These are phyloP conservation scores for Melastoma malabathricum DNA, from an alignment of 345 rosid genomes.

Conservation along the genomic window DNA sequence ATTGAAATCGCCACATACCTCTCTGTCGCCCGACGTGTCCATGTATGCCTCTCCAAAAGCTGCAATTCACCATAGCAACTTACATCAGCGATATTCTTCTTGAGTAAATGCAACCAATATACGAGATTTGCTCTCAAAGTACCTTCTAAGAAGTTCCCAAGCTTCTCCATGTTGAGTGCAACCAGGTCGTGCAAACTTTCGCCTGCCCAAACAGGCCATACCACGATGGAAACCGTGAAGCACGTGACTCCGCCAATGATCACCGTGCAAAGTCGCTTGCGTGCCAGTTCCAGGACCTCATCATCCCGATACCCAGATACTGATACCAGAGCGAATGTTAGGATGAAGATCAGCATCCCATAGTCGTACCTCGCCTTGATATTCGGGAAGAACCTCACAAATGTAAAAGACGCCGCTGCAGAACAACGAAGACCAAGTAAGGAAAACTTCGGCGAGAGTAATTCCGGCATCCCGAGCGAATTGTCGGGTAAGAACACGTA, in stretches of 20 bases:
- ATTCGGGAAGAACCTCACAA: constrained; percentile 54
- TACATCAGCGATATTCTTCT: no score
- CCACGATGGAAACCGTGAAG: constrained; percentile 28
- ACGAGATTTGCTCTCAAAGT: background rate
- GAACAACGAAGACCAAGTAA: background rate
- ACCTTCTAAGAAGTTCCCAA: constrained; percentile 55
- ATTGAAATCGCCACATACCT: constrained; percentile 14
- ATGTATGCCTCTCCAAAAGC: constrained; percentile 52
- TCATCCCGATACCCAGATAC: constrained; percentile 53
- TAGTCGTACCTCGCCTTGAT: constrained; percentile 83
- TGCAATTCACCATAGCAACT: constrained; percentile 1
- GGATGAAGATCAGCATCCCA: constrained; percentile 54
- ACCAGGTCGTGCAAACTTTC: constrained; percentile 45
- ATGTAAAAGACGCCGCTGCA: constrained; percentile 53
- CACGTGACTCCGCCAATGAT: constrained; percentile 44
- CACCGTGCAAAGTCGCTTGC: constrained; percentile 47
- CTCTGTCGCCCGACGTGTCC: constrained; percentile 12
- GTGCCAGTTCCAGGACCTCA: constrained; percentile 36
- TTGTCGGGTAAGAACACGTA: constrained; percentile 1
- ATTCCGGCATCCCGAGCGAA: no score
- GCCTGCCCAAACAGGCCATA: constrained; percentile 68
- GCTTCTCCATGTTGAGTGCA: constrained; percentile 36
- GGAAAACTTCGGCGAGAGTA: no score
- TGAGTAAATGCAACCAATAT: no score
- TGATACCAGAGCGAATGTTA: constrained; percentile 62